A percentile compares a stretch with the other conserved stretches of the same genome.
These are phyloP conservation scores for Piper betle DNA, from an alignment of 164 flowering plant genomes.

Conservation along the genomic window DNA sequence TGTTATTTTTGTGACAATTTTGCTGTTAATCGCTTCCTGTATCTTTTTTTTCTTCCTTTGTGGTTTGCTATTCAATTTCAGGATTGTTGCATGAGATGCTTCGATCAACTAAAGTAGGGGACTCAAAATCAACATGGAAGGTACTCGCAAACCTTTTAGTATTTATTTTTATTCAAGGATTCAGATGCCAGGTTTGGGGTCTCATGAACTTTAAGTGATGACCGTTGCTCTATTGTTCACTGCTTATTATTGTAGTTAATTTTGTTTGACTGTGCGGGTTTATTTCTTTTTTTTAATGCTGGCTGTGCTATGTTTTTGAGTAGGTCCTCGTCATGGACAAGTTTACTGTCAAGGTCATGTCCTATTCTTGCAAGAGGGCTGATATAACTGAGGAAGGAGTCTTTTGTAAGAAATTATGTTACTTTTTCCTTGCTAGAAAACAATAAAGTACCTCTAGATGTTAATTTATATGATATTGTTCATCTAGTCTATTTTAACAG, in stretches of 20 bases:
- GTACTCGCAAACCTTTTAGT: constrained; percentile 19
- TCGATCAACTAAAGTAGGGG: constrained; percentile 63
- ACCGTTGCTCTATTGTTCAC: not conserved
- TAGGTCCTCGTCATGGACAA: constrained; percentile 99
- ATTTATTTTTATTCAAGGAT: not conserved
- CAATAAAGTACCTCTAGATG: too few species aligned
- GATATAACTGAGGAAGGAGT: constrained; percentile 93
- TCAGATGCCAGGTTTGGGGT: not conserved
- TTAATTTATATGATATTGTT: too few species aligned
- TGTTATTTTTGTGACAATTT: too few species aligned
- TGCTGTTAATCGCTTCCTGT: not conserved
- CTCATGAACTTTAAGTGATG: not conserved
- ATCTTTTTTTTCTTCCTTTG: not conserved
- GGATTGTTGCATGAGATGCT: constrained; percentile 92
- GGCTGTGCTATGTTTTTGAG: constrained; percentile 3
- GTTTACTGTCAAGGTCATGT: constrained; percentile 89
- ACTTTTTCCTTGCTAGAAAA: not conserved
- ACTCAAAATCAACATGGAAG: constrained; percentile 84
- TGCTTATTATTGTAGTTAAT: too few species aligned
- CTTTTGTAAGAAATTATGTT: constrained; percentile 55
- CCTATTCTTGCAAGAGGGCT: constrained; percentile 92
- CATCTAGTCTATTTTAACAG: too few species aligned
- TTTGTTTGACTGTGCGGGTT: not conserved
- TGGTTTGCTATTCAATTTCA: constrained; percentile 7
- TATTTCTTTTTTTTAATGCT: not conserved